Evolutionary conservation across 768 basidiomycete genomes (phyloP).

Genomic region (Boletus sp.): DNA sequence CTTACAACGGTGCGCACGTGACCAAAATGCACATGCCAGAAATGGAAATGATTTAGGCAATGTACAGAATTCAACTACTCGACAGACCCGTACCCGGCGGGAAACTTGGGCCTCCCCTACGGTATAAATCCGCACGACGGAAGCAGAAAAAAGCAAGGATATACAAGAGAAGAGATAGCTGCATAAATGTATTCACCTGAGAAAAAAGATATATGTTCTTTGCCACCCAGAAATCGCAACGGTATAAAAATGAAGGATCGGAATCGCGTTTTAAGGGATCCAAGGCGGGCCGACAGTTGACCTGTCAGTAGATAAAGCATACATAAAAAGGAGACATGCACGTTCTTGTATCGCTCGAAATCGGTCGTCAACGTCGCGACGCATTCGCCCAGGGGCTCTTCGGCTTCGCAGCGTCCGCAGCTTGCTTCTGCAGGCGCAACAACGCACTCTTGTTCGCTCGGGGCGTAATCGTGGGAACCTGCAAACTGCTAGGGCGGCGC

Average conservation of each 20-base stretch:
- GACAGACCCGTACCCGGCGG: slow-evolving; percentile 15
- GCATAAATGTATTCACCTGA: slow-evolving; percentile 11
- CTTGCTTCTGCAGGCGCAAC: slow-evolving; percentile 67
- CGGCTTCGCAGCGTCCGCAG: slow-evolving; percentile 28
- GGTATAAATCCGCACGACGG: slow-evolving; percentile 8
- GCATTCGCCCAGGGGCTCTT: slow-evolving; percentile 34
- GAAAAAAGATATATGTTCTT: slow-evolving; percentile 4
- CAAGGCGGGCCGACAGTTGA: slow-evolving; percentile 4
- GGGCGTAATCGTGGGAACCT: slow-evolving; percentile 61
- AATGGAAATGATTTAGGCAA: neutral
- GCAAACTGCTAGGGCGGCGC: slow-evolving; percentile 56
- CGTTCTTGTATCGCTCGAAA: neutral
- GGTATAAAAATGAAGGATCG: slow-evolving; percentile 13
- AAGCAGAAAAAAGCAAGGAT: slow-evolving; percentile 4
- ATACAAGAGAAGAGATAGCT: slow-evolving; percentile 6
- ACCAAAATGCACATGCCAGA: neutral
- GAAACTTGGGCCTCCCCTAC: slow-evolving; percentile 1
- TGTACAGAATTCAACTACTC: slow-evolving; percentile 2
- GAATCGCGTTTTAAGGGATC: slow-evolving; percentile 16
- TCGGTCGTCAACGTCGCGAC: slow-evolving; percentile 19
- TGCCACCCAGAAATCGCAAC: slow-evolving; percentile 19
- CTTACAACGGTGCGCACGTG: slow-evolving; percentile 9
- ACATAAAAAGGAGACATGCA: slow-evolving; percentile 3
- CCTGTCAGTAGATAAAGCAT: slow-evolving; percentile 19
- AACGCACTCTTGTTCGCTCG: slow-evolving; percentile 73